These are phyloP conservation scores for Venturia pyrina DNA, from an alignment of 2,329 filamentous ascomycete genomes.

Conservation along the genomic window DNA sequence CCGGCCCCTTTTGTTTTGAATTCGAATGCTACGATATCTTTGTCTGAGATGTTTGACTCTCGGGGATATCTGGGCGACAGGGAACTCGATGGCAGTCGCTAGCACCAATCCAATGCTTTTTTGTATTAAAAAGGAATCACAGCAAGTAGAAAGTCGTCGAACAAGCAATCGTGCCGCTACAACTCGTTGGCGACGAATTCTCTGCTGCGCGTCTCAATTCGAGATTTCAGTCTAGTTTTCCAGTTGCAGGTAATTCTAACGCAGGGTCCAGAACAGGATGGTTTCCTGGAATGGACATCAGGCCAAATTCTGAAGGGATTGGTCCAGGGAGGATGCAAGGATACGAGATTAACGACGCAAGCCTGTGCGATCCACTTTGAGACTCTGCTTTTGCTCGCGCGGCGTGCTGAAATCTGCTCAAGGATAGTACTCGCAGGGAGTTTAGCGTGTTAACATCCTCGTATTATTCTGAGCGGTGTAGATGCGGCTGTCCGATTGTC, in stretches of 20 bases:
- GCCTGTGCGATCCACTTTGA: neutral
- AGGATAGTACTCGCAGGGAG: neutral
- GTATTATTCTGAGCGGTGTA: neutral
- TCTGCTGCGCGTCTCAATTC: neutral
- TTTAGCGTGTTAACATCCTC: neutral
- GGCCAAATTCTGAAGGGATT: neutral
- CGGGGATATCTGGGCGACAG: neutral
- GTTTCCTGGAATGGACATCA: neutral
- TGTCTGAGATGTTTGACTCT: neutral
- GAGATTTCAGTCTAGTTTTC: neutral
- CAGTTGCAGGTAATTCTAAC: neutral
- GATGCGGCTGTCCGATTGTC: neutral
- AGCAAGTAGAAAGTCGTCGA: neutral
- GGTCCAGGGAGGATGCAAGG: neutral
- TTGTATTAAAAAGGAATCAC: neutral
- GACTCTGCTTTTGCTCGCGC: neutral
- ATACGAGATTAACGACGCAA: neutral
- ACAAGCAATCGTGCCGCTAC: neutral
- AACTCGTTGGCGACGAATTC: neutral
- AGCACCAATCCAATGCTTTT: neutral
- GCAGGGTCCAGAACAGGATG: conserved; percentile 5
- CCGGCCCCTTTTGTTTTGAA: neutral
- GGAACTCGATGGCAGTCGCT: neutral
- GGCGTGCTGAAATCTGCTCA: neutral
- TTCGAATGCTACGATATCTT: neutral